These are phyloP conservation scores for Aspergillus carlsbadensis DNA, from an alignment of 495 filamentous ascomycete species.

Conservation along the genomic window DNA sequence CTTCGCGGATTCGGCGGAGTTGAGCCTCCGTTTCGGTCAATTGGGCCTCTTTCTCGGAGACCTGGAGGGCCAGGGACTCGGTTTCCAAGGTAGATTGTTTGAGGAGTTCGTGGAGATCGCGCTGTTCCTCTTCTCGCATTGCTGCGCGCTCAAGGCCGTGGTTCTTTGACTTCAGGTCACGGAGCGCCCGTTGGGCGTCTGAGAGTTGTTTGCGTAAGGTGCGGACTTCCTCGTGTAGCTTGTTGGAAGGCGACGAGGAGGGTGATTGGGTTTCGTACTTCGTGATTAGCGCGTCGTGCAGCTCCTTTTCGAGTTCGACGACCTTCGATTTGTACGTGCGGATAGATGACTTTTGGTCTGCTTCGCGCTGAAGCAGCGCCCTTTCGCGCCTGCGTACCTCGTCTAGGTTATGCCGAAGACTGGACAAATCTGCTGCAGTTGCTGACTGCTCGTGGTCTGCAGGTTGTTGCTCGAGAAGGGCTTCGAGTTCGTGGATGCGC, in stretches of 20 bases:
- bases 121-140: slow-evolving; percentile 57
- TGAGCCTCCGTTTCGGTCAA: slow-evolving; percentile 57
- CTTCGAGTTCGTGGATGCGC: slow-evolving; percentile 57
- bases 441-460: slow-evolving; percentile 35
- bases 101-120: slow-evolving; percentile 64
- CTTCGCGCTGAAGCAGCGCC: slow-evolving; percentile 61
- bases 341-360: slow-evolving; percentile 53
- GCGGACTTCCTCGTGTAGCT: slow-evolving; percentile 60
- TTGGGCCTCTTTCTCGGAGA: slow-evolving; percentile 51
- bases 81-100: slow-evolving; percentile 66
- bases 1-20: slow-evolving; percentile 57
- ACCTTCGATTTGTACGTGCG: slow-evolving; percentile 56
- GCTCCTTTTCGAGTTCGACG: slow-evolving; percentile 53
- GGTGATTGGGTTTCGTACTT: slow-evolving; percentile 46
- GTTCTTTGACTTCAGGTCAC: slow-evolving; percentile 55
- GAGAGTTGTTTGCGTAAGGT: slow-evolving; percentile 63
- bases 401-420: slow-evolving; percentile 59
- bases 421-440: slow-evolving; percentile 54
- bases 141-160: slow-evolving; percentile 46
- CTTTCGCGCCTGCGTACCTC: slow-evolving; percentile 63
- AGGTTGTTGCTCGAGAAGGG: slow-evolving; percentile 47
- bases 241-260: slow-evolving; percentile 51
- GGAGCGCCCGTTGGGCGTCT: slow-evolving; percentile 57
- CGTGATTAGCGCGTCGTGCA: slow-evolving; percentile 53
- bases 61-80: slow-evolving; percentile 60